Base-by-base conservation (phyloP, 2,329 filamentous ascomycete species). In the Sporothrix curviconia region DNA sequence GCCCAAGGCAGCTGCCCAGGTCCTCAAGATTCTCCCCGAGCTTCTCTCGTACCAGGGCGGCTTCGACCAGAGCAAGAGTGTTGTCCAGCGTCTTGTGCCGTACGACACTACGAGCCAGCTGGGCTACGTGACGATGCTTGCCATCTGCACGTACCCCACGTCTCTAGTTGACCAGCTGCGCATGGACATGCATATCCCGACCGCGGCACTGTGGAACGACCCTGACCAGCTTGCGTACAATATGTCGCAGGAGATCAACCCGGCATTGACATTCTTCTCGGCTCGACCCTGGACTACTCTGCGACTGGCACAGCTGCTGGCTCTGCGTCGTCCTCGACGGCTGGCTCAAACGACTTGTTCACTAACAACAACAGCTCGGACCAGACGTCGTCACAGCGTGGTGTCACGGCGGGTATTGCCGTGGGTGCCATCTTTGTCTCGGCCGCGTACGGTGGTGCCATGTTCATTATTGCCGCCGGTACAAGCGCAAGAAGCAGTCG, bases 391-490 rank as follows among this genome's bases (percentile, higher is more conserved):
- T 81, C 82, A 61, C 76, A 82, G 66, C 76, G 77, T 66, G 84
- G 82, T 42, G 86, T 84, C 34, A 85, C 81, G 1, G 82, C 81
- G 24, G 84, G 82, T 63, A 85, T 96, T 66, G 89, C 87, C 57
- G 79, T 90, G 22, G 90, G 89, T 66, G 87, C 89, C 25, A 83
- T 92, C 32, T 81, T 82, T 43, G 85, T 91, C 67, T 90, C 89
- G 42, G 87, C 86, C 52, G 85, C 90, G n/a, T 96, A 96, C 65
- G 92, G 91, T 67, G 89, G 88, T 12, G 91, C 90, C 70, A 96
- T 96, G 92, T 92, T 96, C 76, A 85, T 94, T 67, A 84, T 96
- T 64, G 92, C 92, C 86, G 91, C 61, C 83, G 92, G 60, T 96
- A 96, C 80, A 90, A 92, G 79, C 86, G 88, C 76, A 90, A 88